A percentile compares a stretch with the other conserved stretches of the same genome.
These are phyloP conservation scores for Sporothrix brasiliensis DNA, from an alignment of 2,329 filamentous ascomycete species.

Conservation along the genomic window DNA sequence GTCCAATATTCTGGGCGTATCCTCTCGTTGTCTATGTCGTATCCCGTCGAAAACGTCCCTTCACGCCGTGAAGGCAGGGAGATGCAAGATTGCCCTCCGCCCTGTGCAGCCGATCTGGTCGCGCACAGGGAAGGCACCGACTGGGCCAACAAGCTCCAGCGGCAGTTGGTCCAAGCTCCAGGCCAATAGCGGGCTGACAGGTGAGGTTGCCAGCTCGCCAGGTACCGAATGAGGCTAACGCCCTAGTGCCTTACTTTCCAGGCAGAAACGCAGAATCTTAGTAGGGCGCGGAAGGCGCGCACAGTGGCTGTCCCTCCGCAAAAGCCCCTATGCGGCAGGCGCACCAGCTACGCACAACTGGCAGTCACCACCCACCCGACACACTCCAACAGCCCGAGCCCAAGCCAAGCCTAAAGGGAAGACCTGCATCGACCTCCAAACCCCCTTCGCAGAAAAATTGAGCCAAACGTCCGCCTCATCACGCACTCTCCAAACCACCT, in stretches of 20 bases:
- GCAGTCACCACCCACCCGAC: conserved; percentile 4
- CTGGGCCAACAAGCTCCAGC: conserved; percentile 9
- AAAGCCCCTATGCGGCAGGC: background rate
- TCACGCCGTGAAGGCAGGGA: background rate
- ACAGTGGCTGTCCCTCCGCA: background rate
- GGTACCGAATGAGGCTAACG: background rate
- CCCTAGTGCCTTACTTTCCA: background rate
- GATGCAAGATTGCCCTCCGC: conserved; percentile 2
- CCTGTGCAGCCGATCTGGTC: background rate
- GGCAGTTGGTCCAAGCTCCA: conserved; percentile 22
- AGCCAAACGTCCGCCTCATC: conserved; percentile 27
- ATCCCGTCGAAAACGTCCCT: background rate
- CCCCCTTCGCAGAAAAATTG: conserved; percentile 32
- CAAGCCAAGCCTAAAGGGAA: conserved; percentile 12
- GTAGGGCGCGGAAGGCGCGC: background rate
- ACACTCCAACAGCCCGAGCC: background rate
- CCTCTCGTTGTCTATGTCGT: too few species aligned
- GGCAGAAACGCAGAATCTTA: background rate
- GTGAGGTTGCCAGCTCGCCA: conserved; percentile 11
- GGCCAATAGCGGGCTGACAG: conserved; percentile 20
- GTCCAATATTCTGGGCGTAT: too few species aligned
- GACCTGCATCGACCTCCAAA: conserved; percentile 27
- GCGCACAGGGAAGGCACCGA: background rate
- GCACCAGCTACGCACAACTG: conserved; percentile 2
- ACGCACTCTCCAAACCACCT: conserved; percentile 8